Percentiles rank a stretch among this genome's conserved stretches.
phyloP scores from a whole-genome alignment of 768 basidiomycete genomes.

The Suillus clintonianus region DNA sequence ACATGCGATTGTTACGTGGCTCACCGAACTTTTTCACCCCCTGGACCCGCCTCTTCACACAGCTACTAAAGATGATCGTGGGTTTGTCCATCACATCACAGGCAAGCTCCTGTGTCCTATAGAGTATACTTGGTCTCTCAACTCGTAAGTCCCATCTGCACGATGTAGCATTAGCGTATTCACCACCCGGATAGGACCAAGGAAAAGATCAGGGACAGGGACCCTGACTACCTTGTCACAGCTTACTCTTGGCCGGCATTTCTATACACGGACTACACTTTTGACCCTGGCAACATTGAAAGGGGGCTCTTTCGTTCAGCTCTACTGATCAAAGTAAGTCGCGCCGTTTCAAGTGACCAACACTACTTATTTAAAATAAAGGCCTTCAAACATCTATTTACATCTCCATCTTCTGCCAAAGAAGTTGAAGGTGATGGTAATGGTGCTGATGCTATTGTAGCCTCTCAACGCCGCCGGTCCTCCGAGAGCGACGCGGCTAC shows the following conservation, averaged over 20 bases:
- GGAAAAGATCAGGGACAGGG: neutral
- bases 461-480: neutral
- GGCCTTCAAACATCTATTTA: constrained; percentile 15
- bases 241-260: constrained; percentile 10
- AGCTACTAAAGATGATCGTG: neutral
- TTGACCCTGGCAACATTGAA: neutral
- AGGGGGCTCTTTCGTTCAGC: constrained; percentile 4
- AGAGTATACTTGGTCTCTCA: neutral
- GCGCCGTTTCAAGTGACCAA: neutral
- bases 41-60: neutral
- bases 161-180: neutral
- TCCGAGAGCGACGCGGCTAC: neutral
- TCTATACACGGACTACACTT: constrained; percentile 3
- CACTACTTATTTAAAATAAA: neutral
- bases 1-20: constrained; percentile 1
- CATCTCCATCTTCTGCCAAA: constrained; percentile 14
- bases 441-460: neutral
- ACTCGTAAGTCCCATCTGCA: neutral
- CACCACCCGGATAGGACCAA: neutral
- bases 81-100: neutral
- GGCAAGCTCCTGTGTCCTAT: neutral
- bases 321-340: constrained; percentile 4
- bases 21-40: neutral
- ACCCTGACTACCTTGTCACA: constrained; percentile 3
- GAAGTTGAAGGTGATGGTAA: constrained; percentile 2